These are phyloP conservation scores for Saturnispora dispora DNA, from an alignment of 805 yeast species.

Conservation along the genomic window DNA sequence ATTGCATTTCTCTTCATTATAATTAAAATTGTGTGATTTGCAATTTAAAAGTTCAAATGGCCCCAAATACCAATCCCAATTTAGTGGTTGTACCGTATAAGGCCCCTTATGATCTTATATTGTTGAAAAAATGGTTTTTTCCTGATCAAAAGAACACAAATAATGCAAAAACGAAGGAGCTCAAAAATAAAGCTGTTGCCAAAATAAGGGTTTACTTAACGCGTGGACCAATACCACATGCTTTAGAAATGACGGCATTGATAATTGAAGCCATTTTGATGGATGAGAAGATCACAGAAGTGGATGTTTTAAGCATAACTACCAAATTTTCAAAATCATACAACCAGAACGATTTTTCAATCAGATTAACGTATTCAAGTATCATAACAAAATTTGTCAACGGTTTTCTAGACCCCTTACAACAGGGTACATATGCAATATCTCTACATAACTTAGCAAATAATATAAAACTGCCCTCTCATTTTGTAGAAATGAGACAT, in stretches of 20 bases:
- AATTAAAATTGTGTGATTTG: not conserved
- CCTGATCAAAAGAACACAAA: not conserved
- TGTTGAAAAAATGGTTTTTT: constrained; percentile 46
- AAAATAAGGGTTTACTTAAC: constrained; percentile 45
- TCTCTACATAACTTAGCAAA: constrained; percentile 72
- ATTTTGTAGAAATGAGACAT: constrained; percentile 86
- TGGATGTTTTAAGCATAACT: constrained; percentile 2
- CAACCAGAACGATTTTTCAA: constrained; percentile 25
- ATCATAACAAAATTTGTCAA: constrained; percentile 80
- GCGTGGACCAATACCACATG: constrained; percentile 63
- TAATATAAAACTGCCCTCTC: constrained; percentile 58
- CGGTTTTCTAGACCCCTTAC: constrained; percentile 81
- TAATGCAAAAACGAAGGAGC: not conserved
- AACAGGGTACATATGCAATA: constrained; percentile 67
- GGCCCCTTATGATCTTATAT: constrained; percentile 34
- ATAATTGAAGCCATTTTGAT: constrained; percentile 41
- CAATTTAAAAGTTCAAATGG: not conserved
- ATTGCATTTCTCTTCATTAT: not conserved
- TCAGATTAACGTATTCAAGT: constrained; percentile 58
- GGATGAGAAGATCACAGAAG: constrained; percentile 26
- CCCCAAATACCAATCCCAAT: not conserved
- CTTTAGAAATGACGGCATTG: constrained; percentile 56
- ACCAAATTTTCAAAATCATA: not conserved
- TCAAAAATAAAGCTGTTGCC: constrained; percentile 35
- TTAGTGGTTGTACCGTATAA: constrained; percentile 19